Percentiles rank a stretch among this genome's conserved stretches.
Conservation (phyloP, 2,329 filamentous ascomycete genomes). For the Hymenoscyphus fraxineus region DNA sequence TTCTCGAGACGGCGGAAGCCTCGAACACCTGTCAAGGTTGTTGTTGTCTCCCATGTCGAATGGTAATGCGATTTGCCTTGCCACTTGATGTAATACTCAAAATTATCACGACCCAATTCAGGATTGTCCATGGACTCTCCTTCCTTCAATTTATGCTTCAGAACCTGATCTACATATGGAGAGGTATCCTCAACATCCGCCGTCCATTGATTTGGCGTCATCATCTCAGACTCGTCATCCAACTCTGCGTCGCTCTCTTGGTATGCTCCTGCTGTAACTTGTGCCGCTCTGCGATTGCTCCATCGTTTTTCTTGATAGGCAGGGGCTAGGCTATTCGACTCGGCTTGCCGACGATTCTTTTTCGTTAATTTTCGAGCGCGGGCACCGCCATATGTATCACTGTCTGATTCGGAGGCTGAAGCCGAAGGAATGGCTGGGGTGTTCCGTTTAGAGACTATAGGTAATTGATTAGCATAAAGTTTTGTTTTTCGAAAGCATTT, state of each 20-base stretch:
- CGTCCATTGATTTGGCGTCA: slow-evolving; percentile 67
- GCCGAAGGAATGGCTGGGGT: slow-evolving; percentile 53
- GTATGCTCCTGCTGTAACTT: slow-evolving; percentile 60
- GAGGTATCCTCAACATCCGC: slow-evolving; percentile 70
- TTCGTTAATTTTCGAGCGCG: slow-evolving; percentile 66
- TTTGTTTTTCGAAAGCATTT: slow-evolving; percentile 15
- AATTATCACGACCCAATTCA: slow-evolving; percentile 66
- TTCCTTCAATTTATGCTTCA: slow-evolving; percentile 78
- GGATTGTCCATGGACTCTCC: slow-evolving; percentile 53
- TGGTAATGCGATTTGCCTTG: slow-evolving; percentile 93
- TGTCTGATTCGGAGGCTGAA: slow-evolving; percentile 66
- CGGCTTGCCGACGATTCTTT: slow-evolving; percentile 71
- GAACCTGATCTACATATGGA: slow-evolving; percentile 84
- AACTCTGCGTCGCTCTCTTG: slow-evolving; percentile 65
- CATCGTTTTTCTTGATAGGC: slow-evolving; percentile 80
- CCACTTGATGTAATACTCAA: slow-evolving; percentile 95
- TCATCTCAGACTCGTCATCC: slow-evolving; percentile 59
- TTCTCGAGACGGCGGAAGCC: slow-evolving; percentile 91
- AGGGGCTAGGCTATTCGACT: slow-evolving; percentile 57
- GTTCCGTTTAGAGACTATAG: slow-evolving; percentile 55
- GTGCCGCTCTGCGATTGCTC: slow-evolving; percentile 80
- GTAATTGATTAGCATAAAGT: slow-evolving; percentile 13
- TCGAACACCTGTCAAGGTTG: slow-evolving; percentile 69
- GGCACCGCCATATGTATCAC: slow-evolving; percentile 73
- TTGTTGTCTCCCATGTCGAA: slow-evolving; percentile 87